Conservation (phyloP, 345 rosid genomes). For the Citrus glauca region DNA sequence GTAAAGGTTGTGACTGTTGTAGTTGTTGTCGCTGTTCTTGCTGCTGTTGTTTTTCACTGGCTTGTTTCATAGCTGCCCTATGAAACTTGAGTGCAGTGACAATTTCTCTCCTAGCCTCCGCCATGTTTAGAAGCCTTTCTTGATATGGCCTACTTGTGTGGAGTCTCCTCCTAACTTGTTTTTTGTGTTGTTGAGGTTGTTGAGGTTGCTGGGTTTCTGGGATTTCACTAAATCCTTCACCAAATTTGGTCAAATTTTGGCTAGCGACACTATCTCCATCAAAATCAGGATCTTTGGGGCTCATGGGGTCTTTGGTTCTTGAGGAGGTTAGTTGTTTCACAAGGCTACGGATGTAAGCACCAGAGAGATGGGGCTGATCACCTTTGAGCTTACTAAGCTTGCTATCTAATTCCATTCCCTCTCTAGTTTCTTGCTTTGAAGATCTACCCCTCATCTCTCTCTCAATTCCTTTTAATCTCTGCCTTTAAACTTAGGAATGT, state of each 20-base stretch:
- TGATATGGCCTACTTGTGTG: conserved; percentile 92
- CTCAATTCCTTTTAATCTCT: conserved; percentile 13
- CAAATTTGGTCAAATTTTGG: conserved; percentile 26
- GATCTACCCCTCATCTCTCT: conserved; percentile 46
- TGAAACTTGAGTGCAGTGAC: conserved; percentile 93
- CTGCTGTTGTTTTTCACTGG: conserved; percentile 44
- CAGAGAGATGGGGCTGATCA: conserved; percentile 50
- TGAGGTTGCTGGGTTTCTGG: conserved; percentile 29
- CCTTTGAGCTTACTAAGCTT: conserved; percentile 26
- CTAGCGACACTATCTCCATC: conserved; percentile 28
- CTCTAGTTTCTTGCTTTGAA: conserved; percentile 29
- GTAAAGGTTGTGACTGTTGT: conserved; percentile 15
- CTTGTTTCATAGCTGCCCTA: conserved; percentile 91
- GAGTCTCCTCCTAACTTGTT: conserved; percentile 92
- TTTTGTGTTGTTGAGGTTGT: conserved; percentile 67
- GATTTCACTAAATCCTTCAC: conserved; percentile 26
- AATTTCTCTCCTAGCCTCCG: conserved; percentile 95
- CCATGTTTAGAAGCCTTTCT: conserved; percentile 96
- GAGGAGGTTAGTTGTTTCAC: conserved; percentile 73
- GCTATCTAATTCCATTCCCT: conserved; percentile 36
- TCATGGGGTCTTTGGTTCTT: conserved; percentile 45
- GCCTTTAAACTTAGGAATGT: conserved; percentile 13
- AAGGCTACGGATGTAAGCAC: conserved; percentile 69
- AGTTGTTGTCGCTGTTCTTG: conserved; percentile 14
- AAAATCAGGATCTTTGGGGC: conserved; percentile 30